Percentiles rank a stretch among this genome's conserved stretches.
Evolutionary conservation across 371 early-diverging fungal species (phyloP).

Genomic region (Gilbertella persicaria): DNA sequence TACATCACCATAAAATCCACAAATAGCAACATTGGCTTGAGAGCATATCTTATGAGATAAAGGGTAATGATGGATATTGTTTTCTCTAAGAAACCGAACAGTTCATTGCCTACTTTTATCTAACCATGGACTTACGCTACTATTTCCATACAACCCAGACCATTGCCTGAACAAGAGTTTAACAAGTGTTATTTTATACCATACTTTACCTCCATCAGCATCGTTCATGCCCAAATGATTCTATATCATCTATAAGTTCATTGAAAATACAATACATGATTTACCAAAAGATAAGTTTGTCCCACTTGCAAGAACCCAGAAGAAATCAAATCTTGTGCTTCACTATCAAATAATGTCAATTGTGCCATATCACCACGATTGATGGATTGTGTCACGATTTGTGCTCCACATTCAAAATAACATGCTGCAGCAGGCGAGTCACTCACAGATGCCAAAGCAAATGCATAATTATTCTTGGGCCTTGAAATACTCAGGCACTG

Average conservation of each 20-base stretch:
- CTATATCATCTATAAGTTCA: slow-evolving; percentile 1
- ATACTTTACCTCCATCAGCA: slow-evolving; percentile 12
- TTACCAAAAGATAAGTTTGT: slow-evolving; percentile 21
- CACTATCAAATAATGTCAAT: slow-evolving; percentile 22
- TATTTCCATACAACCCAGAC: slow-evolving; percentile 25
- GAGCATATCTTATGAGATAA: slow-evolving; percentile 12
- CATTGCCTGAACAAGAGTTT: slow-evolving; percentile 11
- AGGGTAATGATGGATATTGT: slow-evolving; percentile 8
- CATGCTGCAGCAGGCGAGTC: slow-evolving; percentile 18
- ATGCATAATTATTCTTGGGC: slow-evolving; percentile 11
- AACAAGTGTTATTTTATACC: not conserved
- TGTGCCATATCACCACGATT: slow-evolving; percentile 14
- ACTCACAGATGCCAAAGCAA: slow-evolving; percentile 19
- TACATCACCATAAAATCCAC: slow-evolving; percentile 30
- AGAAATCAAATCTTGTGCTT: not conserved
- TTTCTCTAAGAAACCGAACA: slow-evolving; percentile 4
- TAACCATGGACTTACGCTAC: slow-evolving; percentile 6
- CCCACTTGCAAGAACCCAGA: slow-evolving; percentile 14
- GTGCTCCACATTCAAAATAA: slow-evolving; percentile 25
- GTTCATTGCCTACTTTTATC: not conserved
- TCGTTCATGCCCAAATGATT: slow-evolving; percentile 25
- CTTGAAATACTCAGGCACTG: slow-evolving; percentile 18
- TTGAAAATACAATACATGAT: not conserved
- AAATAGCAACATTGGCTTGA: slow-evolving; percentile 15
- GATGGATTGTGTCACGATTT: slow-evolving; percentile 17